Conservation (phyloP, 225 moss, liverwort and hornwort species). For the Bryoerythrophyllum caledonicum region DNA sequence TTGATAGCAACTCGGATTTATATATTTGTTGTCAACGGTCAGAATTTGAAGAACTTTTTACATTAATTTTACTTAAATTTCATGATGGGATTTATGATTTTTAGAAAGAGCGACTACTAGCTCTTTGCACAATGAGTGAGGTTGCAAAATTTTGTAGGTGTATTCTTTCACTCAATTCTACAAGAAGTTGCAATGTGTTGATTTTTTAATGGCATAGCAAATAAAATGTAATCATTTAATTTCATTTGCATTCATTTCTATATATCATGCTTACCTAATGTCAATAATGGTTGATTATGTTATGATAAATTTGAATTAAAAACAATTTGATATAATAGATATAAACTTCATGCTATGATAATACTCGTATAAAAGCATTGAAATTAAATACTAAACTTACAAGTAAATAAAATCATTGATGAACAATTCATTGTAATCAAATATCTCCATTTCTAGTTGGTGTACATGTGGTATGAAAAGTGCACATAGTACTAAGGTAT, state of each 20-base stretch:
- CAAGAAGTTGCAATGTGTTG: not conserved
- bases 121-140: not conserved
- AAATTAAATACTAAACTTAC: no score
- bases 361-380: no score
- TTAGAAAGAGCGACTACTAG: not conserved
- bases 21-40: not conserved
- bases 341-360: no score
- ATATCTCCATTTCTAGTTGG: no score
- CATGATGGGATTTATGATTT: rapidly evolving
- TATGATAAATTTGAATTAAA: no score
- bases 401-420: no score
- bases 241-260: not conserved
- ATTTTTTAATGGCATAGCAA: not conserved
- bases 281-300: not conserved
- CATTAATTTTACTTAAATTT: rapidly evolving
- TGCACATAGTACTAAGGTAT: no score
- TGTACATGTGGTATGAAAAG: no score
- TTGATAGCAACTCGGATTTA: not conserved
- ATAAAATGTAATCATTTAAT: not conserved
- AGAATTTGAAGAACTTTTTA: rapidly evolving
- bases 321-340: no score
- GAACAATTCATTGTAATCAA: no score
- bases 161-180: not conserved
- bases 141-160: not conserved
- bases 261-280: not conserved